Base-by-base conservation (phyloP, 495 filamentous ascomycete genomes). In the Hyaloscypha hepaticicola region DNA sequence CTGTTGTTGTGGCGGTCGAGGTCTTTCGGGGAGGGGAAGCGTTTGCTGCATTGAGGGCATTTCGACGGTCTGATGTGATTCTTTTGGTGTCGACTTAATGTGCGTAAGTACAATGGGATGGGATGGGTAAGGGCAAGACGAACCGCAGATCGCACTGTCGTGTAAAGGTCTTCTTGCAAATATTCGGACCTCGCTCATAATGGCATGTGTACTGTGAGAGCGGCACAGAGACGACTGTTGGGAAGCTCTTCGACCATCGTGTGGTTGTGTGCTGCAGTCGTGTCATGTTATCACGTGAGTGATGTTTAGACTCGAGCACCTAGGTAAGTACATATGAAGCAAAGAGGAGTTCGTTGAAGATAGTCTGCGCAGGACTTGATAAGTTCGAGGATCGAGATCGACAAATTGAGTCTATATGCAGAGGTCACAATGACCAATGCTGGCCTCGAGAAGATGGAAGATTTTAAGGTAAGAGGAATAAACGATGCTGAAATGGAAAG, bases 21-120 rank as follows among this genome's bases (percentile, higher is more conserved):
- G 31, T 64, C 34, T 22, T 65, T 58, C 6, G 38, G 62, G 7
- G 62, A 51, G 0, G 55, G 41, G 45, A 65, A 57, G 31, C 24
- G 1, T 52, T 62, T 21, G 9, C 34, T 21, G 21, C 60, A 62
- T 24, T 62, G 49, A 11, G 9, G 3, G 12, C 60, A 62, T 53
- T 38, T 62, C 9, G 45, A 55, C 12, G 60, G 60, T 1, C 60
- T 48, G 41, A 49, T 55, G 50, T 62, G 60, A 31, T 31, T 31
- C 22, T 62, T 62, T 41, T 52, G n/a, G 28, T 62, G 60, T 2
- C 60, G 41, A 6, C 59, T 61, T 7, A 41, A 12, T 34, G 5
- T 11, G 9, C 21, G 9, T 58, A 11, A 58, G 27, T 58, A n/a
- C 4, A 58, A 7, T 16, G 16, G 26, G 5, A 21, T n/a, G 22